Evolutionary conservation across 805 yeast species (phyloP).

Genomic region (Ogataea ramenticola): DNA sequence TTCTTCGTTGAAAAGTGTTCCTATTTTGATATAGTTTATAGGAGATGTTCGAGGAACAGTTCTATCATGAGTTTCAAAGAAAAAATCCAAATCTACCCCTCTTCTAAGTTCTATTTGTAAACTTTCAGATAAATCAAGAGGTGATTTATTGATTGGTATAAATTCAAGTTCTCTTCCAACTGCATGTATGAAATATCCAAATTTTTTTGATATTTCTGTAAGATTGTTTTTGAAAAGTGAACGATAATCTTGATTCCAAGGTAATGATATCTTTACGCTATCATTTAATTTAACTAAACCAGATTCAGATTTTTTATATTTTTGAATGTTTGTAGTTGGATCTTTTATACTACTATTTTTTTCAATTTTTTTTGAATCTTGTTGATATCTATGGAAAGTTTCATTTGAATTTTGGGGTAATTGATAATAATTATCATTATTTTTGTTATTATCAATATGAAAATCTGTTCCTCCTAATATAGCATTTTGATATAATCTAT

Average conservation of each 20-base stretch:
- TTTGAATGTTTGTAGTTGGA: not conserved
- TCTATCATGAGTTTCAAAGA: too few relatives aligned
- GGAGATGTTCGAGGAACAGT: slow-evolving; percentile 49
- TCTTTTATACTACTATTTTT: not conserved
- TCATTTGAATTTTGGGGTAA: slow-evolving; percentile 25
- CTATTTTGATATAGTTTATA: slow-evolving; percentile 41
- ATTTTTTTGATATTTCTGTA: not conserved
- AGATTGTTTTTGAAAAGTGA: slow-evolving; percentile 37
- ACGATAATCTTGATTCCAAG: slow-evolving; percentile 18
- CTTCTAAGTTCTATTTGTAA: too few relatives aligned
- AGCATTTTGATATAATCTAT: slow-evolving; percentile 10
- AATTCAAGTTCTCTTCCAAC: slow-evolving; percentile 28
- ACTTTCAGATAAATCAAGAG: too few relatives aligned
- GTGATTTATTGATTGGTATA: slow-evolving; percentile 29
- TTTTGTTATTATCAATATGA: not conserved
- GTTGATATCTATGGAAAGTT: slow-evolving; percentile 24
- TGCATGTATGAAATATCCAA: slow-evolving; percentile 16
- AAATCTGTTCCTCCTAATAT: slow-evolving; percentile 9
- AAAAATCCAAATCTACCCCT: too few relatives aligned
- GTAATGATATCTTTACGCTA: too few relatives aligned
- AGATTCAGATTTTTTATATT: not conserved
- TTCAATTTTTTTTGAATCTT: too few relatives aligned
- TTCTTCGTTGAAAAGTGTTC: slow-evolving; percentile 29
- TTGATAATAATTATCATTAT: not conserved
- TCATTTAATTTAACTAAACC: too few relatives aligned